Conservation (phyloP, 2,329 filamentous ascomycete genomes). For the Ophiocordyceps unilateralis region DNA sequence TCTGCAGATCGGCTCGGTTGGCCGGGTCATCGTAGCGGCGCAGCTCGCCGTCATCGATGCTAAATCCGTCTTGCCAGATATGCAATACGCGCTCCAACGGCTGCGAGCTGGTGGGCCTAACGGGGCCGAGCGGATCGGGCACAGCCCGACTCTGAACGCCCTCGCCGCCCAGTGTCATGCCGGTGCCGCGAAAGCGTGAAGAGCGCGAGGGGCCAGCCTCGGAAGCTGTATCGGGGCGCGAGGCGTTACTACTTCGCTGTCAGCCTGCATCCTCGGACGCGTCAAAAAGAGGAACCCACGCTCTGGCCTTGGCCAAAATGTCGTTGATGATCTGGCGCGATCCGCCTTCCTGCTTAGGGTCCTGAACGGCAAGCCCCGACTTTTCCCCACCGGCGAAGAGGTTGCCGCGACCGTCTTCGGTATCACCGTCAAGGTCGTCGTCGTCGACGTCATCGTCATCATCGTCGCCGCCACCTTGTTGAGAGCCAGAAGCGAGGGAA, state of each 20-base stretch:
- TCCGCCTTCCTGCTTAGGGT: slow-evolving; percentile 32
- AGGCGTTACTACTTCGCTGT: slow-evolving; percentile 34
- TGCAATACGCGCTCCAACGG: slow-evolving; percentile 55
- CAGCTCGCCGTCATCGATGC: slow-evolving; percentile 64
- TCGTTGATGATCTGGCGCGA: slow-evolving; percentile 42
- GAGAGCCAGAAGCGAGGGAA: slow-evolving; percentile 29
- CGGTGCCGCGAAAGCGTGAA: slow-evolving; percentile 48
- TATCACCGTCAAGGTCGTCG: slow-evolving; percentile 28
- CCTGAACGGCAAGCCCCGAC: slow-evolving; percentile 53
- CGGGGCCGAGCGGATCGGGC: slow-evolving; percentile 34
- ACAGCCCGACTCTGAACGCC: slow-evolving; percentile 53
- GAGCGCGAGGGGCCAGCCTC: slow-evolving; percentile 33
- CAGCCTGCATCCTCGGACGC: slow-evolving; percentile 1
- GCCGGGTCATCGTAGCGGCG: slow-evolving; percentile 63
- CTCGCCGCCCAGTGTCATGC: slow-evolving; percentile 64
- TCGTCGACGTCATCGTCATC: slow-evolving; percentile 43
- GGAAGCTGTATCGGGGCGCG: slow-evolving; percentile 29
- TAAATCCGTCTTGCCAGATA: slow-evolving; percentile 73
- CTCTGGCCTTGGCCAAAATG: slow-evolving; percentile 45
- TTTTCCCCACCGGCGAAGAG: slow-evolving; percentile 77
- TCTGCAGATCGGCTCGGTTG: slow-evolving; percentile 52
- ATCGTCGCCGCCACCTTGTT: slow-evolving; percentile 35
- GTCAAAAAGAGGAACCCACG: slow-evolving; percentile 21
- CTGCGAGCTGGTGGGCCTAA: slow-evolving; percentile 15
- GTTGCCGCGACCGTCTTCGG: slow-evolving; percentile 44